These are phyloP conservation scores for Fusarium sp. DNA, from an alignment of 2,329 filamentous ascomycete species.

Conservation along the genomic window DNA sequence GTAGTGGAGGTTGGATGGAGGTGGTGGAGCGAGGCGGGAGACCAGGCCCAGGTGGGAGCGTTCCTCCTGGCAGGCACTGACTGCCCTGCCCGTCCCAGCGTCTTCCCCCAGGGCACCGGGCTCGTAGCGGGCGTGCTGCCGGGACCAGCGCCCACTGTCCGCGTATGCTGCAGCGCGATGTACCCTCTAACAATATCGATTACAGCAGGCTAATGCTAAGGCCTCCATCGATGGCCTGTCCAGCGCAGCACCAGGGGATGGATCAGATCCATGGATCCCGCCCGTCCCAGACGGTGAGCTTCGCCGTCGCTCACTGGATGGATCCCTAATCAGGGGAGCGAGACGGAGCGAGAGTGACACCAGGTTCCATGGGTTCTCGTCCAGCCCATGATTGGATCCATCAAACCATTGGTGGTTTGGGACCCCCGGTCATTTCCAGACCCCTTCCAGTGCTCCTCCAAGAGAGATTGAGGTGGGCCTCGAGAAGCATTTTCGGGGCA, in stretches of 20 bases:
- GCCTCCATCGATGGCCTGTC: not conserved
- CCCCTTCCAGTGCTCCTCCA: constrained; percentile 37
- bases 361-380: not conserved
- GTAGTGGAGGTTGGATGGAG: constrained; percentile 20
- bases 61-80: constrained; percentile 9
- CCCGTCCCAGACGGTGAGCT: constrained; percentile 34
- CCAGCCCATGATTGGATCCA: constrained; percentile 9
- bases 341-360: constrained; percentile 28
- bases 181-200: constrained; percentile 8
- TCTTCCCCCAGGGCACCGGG: not conserved
- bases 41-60: constrained; percentile 17
- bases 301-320: constrained; percentile 27
- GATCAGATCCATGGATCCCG: constrained; percentile 22
- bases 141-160: not conserved
- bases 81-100: not conserved
- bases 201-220: not conserved
- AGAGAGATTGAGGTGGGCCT: constrained; percentile 39
- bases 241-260: not conserved
- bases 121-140: not conserved
- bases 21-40: constrained; percentile 35
- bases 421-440: constrained; percentile 20
- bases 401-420: constrained; percentile 23
- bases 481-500: constrained; percentile 23
- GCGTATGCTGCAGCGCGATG: constrained; percentile 3
- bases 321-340: constrained; percentile 32